Conservation (phyloP, 768 basidiomycete genomes). For the Rhizopogon rudus region DNA sequence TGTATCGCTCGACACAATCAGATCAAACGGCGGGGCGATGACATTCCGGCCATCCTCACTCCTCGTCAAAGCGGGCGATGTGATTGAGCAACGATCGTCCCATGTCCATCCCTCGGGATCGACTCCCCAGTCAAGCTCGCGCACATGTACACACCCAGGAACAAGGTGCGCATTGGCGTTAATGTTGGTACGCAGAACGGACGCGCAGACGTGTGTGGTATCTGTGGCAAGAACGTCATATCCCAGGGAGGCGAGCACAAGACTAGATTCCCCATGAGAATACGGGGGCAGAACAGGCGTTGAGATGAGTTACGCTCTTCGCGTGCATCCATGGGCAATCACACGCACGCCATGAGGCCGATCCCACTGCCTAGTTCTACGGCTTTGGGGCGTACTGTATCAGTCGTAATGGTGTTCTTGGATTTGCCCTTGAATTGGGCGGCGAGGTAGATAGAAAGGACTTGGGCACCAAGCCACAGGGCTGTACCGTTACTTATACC, state of each 20-base stretch:
- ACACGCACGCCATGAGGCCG: constrained; percentile 68
- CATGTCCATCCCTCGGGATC: constrained; percentile 52
- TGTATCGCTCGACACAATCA: constrained; percentile 83
- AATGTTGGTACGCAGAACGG: constrained; percentile 64
- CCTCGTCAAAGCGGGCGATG: constrained; percentile 21
- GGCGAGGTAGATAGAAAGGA: constrained; percentile 59
- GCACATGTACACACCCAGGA: constrained; percentile 49
- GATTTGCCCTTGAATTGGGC: constrained; percentile 32
- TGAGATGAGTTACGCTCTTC: background rate
- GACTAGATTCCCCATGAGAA: constrained; percentile 29
- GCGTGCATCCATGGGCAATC: background rate
- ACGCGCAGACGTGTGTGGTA: constrained; percentile 52
- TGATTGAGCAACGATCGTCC: constrained; percentile 31
- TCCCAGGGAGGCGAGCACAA: constrained; percentile 62
- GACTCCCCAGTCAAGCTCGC: constrained; percentile 69
- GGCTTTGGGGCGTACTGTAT: constrained; percentile 32
- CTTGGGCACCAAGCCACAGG: constrained; percentile 81
- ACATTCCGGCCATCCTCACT: background rate
- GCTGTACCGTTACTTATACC: constrained; percentile 73
- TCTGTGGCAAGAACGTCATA: constrained; percentile 81
- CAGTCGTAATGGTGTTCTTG: constrained; percentile 8
- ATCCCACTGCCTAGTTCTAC: constrained; percentile 83
- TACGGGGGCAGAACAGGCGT: background rate
- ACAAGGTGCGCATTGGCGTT: constrained; percentile 34
- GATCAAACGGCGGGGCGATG: constrained; percentile 59